Percentiles rank a stretch among this genome's conserved stretches.
phyloP scores from a whole-genome alignment of 2,329 filamentous ascomycete species.

The Furcasterigmium sp. region DNA sequence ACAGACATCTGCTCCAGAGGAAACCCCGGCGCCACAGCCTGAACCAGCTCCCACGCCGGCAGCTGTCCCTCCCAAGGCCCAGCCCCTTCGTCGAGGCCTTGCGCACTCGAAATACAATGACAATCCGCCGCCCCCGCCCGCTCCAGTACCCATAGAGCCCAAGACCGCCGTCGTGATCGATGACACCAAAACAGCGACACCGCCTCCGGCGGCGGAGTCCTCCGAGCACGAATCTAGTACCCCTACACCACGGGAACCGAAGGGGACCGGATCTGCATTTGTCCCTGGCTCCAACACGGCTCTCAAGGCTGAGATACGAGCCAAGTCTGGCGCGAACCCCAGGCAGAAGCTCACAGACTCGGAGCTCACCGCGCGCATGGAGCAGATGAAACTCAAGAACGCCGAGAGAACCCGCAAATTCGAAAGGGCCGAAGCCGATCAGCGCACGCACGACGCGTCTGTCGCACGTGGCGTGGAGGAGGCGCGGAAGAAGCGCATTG shows the following conservation, averaged over 20 bases:
- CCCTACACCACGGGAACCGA: not conserved
- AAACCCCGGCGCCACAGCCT: conserved; percentile 7
- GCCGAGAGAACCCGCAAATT: conserved; percentile 56
- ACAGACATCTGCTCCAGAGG: conserved; percentile 9
- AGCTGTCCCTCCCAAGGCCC: conserved; percentile 12
- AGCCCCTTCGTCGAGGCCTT: conserved; percentile 11
- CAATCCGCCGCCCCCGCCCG: conserved; percentile 3
- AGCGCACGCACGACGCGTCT: conserved; percentile 48
- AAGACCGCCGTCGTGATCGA: conserved; percentile 4
- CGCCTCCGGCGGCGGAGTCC: conserved; percentile 1
- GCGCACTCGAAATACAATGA: conserved; percentile 2
- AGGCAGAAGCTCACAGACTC: conserved; percentile 55
- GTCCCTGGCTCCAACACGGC: conserved; percentile 20
- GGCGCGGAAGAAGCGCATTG: conserved; percentile 42
- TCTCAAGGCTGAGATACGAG: conserved; percentile 33
- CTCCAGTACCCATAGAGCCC: conserved; percentile 3
- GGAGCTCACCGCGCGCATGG: conserved; percentile 55
- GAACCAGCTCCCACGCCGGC: conserved; percentile 10
- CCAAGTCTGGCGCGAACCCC: conserved; percentile 52
- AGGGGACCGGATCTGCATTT: not conserved
- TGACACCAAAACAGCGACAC: conserved; percentile 3
- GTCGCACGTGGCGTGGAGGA: conserved; percentile 53
- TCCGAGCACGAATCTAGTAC: not conserved
- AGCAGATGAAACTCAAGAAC: conserved; percentile 52
- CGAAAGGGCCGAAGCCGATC: conserved; percentile 52